Evolutionary conservation across 495 filamentous ascomycete species (phyloP), one percentile per base, ranked within the genome.

Genomic region (Penicillium desertorum): DNA sequence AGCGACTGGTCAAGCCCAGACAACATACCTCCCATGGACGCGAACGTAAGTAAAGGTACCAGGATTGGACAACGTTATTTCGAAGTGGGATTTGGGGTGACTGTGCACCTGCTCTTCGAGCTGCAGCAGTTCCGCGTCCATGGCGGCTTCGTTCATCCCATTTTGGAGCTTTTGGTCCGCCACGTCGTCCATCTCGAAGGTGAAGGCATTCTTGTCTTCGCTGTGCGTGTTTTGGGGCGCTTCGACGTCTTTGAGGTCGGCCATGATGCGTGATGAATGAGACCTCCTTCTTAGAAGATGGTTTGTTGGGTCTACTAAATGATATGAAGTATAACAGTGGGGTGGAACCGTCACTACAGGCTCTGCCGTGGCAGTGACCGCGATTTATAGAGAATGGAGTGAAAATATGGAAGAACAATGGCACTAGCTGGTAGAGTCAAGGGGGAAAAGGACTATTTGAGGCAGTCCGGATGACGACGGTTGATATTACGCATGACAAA

Each of bases 1-100:
- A 84, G 66, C 27, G 78, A 83, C 67, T 85, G 83, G 62, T 86
- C 84, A 10, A 86, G 71, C 62, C 83, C 84, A 11, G 81, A 85
- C 2, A 86, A 76, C 32, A 86, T 57, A 63, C 83, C 84, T 54
- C 82, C 82, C 78, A 85, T 81, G 3, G 79, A 83, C 27, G 83
- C 84, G 61, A 86, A 86, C 62, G 64, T 76, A 85, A 34, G 82
- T 85, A 61, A 84, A 86, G 44, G 66, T 39, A 36, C 66, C 69
- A 0, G 78, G 78, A 58, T 76, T 76, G 39, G 66, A 56, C 30
- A 73, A 45, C 2, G 59, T 67, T 22, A 75, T 43, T 20, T 71
- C 63, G 25, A 74, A 63, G 41, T 62, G 58, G n/a, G 67, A 49
- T 57, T 62, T 63, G 51, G 70, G 73, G 25, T 71, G 9, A 7